A percentile compares a stretch with the other conserved stretches of the same genome.
Conservation (phyloP, 805 yeast species). For the Clavispora carvajalis region DNA sequence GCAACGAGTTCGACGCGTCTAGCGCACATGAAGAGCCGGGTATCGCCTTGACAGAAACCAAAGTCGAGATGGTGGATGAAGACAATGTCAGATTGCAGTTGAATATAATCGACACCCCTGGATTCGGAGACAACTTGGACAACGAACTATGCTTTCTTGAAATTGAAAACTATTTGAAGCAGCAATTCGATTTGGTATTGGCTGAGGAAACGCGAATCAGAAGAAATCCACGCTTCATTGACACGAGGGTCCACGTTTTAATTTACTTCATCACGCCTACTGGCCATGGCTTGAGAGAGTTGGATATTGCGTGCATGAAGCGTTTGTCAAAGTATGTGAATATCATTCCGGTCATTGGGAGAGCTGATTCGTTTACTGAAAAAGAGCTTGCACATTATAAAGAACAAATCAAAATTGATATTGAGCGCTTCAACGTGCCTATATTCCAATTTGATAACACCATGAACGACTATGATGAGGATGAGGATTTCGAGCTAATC, state of each 20-base stretch:
- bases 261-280: constrained; percentile 74
- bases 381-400: constrained; percentile 60
- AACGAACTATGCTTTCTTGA: constrained; percentile 64
- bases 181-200: constrained; percentile 71
- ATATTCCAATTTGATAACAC: constrained; percentile 63
- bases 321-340: constrained; percentile 68
- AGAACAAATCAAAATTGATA: constrained; percentile 53
- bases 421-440: constrained; percentile 66
- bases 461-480: constrained; percentile 52
- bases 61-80: constrained; percentile 57
- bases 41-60: constrained; percentile 64
- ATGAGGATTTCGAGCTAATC: constrained; percentile 69
- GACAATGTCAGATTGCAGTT: constrained; percentile 51
- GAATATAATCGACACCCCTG: constrained; percentile 66
- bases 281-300: constrained; percentile 74
- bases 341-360: constrained; percentile 75
- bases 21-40: constrained; percentile 67
- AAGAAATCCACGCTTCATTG: constrained; percentile 79
- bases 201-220: constrained; percentile 83
- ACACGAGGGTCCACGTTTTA: constrained; percentile 72
- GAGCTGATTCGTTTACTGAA: constrained; percentile 73
- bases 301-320: constrained; percentile 70
- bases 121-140: constrained; percentile 73
- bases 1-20: constrained; percentile 54
- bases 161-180: constrained; percentile 61